These are phyloP conservation scores for Aurifilum marmelostoma DNA, from an alignment of 2,329 filamentous ascomycete genomes.

Conservation along the genomic window DNA sequence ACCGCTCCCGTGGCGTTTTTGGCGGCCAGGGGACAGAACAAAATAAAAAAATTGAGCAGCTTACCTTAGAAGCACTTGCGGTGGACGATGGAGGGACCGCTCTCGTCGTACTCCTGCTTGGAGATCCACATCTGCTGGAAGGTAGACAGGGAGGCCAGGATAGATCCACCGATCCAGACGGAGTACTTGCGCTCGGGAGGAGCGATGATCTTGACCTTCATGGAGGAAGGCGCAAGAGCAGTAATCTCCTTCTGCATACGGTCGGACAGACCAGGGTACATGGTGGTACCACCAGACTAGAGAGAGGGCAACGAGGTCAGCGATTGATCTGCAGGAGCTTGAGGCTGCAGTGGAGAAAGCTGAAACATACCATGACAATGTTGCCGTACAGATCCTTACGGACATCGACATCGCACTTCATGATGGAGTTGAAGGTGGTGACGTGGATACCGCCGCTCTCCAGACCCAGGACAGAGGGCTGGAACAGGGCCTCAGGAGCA, in stretches of 20 bases:
- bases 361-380: slow-evolving; percentile 96
- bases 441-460: slow-evolving; percentile 99
- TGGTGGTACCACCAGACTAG: slow-evolving; percentile 99
- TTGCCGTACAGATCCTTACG: slow-evolving; percentile 99
- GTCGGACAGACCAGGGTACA: slow-evolving; percentile 99
- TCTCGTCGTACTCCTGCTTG: slow-evolving; percentile 99
- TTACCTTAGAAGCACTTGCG: slow-evolving; percentile 99
- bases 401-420: slow-evolving; percentile 99
- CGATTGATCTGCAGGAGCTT: slow-evolving; percentile 5
- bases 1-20: neutral
- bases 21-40: neutral
- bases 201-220: slow-evolving; percentile 99
- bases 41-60: slow-evolving; percentile 26
- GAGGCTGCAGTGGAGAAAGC: neutral
- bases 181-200: slow-evolving; percentile 99
- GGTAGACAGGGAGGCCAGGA: slow-evolving; percentile 97
- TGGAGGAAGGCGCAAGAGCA: slow-evolving; percentile 96
- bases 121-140: slow-evolving; percentile 99
- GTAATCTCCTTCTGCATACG: slow-evolving; percentile 99
- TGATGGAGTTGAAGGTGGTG: slow-evolving; percentile 99
- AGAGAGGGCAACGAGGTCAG: slow-evolving; percentile 38
- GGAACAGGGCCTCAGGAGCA: slow-evolving; percentile 99
- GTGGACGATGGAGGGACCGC: slow-evolving; percentile 98
- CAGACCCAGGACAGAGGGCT: slow-evolving; percentile 96
- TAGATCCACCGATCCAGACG: slow-evolving; percentile 99